phyloP scores from a whole-genome alignment of 352 stramenopile genomes.

The Globisporangium nunn region DNA sequence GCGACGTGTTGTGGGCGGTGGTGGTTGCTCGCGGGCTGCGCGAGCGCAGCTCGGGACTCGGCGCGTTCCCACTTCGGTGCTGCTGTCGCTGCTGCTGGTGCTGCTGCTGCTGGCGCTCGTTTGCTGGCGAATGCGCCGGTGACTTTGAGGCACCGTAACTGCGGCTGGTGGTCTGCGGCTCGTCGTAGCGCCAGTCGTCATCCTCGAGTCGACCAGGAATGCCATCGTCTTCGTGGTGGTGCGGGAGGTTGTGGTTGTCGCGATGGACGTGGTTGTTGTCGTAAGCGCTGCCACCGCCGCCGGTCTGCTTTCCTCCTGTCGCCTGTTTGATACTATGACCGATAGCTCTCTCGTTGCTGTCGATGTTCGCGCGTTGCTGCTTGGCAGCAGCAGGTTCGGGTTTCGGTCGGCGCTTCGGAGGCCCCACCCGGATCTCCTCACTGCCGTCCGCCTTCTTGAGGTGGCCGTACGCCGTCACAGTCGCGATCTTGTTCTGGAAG shows the following conservation, averaged over 20 bases:
- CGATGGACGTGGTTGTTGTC: constrained; percentile 20
- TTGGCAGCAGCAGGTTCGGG: constrained; percentile 2
- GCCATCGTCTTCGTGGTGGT: neutral
- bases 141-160: constrained; percentile 1
- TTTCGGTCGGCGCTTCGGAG: constrained; percentile 40
- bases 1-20: neutral
- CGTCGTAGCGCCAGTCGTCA: constrained; percentile 7
- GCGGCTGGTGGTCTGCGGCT: constrained; percentile 7
- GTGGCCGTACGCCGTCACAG: constrained; percentile 69
- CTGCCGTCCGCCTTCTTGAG: constrained; percentile 74
- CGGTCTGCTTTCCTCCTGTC: constrained; percentile 4
- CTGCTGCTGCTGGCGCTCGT: neutral
- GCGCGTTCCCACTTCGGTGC: neutral
- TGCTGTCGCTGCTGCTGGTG: constrained; percentile 1
- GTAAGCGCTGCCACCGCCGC: constrained; percentile 11
- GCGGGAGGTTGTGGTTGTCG: neutral
- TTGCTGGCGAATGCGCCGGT: constrained; percentile 8
- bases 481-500: constrained; percentile 81
- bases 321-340: neutral
- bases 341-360: constrained; percentile 8
- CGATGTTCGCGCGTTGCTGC: constrained; percentile 4
- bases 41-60: neutral
- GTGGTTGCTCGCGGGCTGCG: constrained; percentile 1
- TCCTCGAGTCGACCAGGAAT: constrained; percentile 4
- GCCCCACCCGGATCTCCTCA: constrained; percentile 73